Evolutionary conservation across 2,329 filamentous ascomycete genomes (phyloP).

Genomic region (Alternaria alternata): DNA sequence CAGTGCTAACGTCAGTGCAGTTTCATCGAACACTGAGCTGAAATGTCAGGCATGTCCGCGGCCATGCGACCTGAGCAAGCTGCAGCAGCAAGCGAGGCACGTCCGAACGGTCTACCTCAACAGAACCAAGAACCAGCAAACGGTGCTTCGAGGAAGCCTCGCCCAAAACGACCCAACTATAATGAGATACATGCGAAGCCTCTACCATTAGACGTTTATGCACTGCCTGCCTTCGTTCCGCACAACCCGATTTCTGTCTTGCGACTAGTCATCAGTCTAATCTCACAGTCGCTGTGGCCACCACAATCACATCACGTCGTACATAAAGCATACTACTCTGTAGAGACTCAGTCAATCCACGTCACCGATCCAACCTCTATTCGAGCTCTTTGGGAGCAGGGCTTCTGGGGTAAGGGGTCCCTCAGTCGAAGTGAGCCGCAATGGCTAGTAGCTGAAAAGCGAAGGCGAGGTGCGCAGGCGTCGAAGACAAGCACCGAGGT

Average conservation of each 20-base stretch:
- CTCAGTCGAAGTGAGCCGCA: slow-evolving; percentile 93
- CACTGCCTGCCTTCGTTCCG: slow-evolving; percentile 86
- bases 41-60: slow-evolving; percentile 22
- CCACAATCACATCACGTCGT: slow-evolving; percentile 70
- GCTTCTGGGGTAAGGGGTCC: slow-evolving; percentile 95
- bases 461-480: slow-evolving; percentile 70
- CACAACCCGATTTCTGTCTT: slow-evolving; percentile 90
- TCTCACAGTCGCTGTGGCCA: slow-evolving; percentile 73
- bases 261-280: slow-evolving; percentile 78
- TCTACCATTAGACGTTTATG: slow-evolving; percentile 80
- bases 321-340: slow-evolving; percentile 81
- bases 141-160: slow-evolving; percentile 34
- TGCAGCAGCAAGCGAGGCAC: slow-evolving; percentile 13
- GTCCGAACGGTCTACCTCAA: slow-evolving; percentile 13
- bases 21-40: slow-evolving; percentile 18
- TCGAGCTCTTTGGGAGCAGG: slow-evolving; percentile 89
- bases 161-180: slow-evolving; percentile 62
- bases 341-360: slow-evolving; percentile 81
- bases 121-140: slow-evolving; percentile 25
- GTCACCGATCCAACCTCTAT: slow-evolving; percentile 79
- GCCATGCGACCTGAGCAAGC: slow-evolving; percentile 17
- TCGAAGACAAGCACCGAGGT: slow-evolving; percentile 80
- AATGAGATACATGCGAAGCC: slow-evolving; percentile 82
- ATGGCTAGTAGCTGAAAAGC: slow-evolving; percentile 86
- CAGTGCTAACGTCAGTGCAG: slow-evolving; percentile 20